These are phyloP conservation scores for Epichloe amarillans DNA, from an alignment of 2,329 filamentous ascomycete genomes.

Conservation along the genomic window DNA sequence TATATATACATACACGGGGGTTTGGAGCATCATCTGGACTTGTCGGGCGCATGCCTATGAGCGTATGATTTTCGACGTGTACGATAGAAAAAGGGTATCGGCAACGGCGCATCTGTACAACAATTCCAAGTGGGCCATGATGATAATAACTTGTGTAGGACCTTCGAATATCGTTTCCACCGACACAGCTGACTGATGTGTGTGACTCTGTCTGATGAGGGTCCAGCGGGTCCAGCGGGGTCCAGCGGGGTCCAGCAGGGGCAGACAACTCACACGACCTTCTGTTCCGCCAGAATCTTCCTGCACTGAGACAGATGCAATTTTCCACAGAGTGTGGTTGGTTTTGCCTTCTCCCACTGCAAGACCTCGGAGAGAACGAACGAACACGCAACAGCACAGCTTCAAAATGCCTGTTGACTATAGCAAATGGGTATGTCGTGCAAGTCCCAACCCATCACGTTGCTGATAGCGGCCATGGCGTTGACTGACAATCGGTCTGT, in stretches of 20 bases:
- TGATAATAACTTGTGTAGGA: not conserved
- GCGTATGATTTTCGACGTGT: slow-evolving; percentile 2
- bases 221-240: not conserved
- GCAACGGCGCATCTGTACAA: slow-evolving; percentile 2
- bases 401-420: slow-evolving; percentile 40
- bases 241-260: not conserved
- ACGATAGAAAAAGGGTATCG: slow-evolving; percentile 1
- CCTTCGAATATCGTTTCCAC: not conserved
- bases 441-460: not conserved
- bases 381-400: not conserved
- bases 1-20: not conserved
- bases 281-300: not conserved
- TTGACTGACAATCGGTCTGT: not conserved
- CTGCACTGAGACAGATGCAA: not conserved
- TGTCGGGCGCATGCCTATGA: not conserved
- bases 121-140: not conserved
- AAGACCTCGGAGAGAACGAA: not conserved
- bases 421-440: slow-evolving; percentile 51
- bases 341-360: no score
- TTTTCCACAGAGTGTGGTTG: not conserved
- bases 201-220: no score
- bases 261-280: not conserved
- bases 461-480: no score
- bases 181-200: not conserved
- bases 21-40: slow-evolving; percentile 1